These are phyloP conservation scores for Pleurotus citrinopileatus DNA, from an alignment of 768 basidiomycete species.

Conservation along the genomic window DNA sequence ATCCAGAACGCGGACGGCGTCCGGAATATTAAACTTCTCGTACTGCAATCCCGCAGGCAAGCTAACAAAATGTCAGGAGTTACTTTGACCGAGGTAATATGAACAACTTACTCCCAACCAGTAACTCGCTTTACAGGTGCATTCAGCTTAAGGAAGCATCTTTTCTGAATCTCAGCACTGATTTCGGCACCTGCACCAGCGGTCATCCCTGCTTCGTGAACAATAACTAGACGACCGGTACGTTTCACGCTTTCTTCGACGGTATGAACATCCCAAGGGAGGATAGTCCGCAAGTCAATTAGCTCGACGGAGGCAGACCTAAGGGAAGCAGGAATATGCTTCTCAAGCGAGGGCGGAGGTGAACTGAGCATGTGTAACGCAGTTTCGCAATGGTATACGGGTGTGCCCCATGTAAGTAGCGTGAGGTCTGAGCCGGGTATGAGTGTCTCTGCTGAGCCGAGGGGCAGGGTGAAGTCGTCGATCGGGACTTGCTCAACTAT, in stretches of 20 bases:
- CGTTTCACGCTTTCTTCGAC: conserved; percentile 79
- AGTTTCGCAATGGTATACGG: conserved; percentile 84
- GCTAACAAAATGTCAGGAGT: conserved; percentile 34
- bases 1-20: conserved; percentile 80
- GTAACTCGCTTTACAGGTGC: conserved; percentile 86
- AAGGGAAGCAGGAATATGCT: conserved; percentile 60
- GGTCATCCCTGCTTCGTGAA: conserved; percentile 88
- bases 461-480: conserved; percentile 83
- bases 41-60: conserved; percentile 82
- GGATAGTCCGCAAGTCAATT: conserved; percentile 85
- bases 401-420: conserved; percentile 90
- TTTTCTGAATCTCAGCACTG: conserved; percentile 84
- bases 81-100: background rate
- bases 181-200: conserved; percentile 91
- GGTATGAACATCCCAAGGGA: conserved; percentile 86
- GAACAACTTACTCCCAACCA: conserved; percentile 86
- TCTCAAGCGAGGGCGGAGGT: conserved; percentile 62
- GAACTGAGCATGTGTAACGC: conserved; percentile 71
- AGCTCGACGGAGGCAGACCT: conserved; percentile 79
- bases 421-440: conserved; percentile 81
- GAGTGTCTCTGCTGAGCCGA: conserved; percentile 79
- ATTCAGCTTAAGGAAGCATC: conserved; percentile 84
- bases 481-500: conserved; percentile 89
- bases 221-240: conserved; percentile 83
- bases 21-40: conserved; percentile 92